Percentiles rank a stretch among this genome's conserved stretches.
Conservation (phyloP, 2,329 filamentous ascomycete species). For the Xylogone sp. region DNA sequence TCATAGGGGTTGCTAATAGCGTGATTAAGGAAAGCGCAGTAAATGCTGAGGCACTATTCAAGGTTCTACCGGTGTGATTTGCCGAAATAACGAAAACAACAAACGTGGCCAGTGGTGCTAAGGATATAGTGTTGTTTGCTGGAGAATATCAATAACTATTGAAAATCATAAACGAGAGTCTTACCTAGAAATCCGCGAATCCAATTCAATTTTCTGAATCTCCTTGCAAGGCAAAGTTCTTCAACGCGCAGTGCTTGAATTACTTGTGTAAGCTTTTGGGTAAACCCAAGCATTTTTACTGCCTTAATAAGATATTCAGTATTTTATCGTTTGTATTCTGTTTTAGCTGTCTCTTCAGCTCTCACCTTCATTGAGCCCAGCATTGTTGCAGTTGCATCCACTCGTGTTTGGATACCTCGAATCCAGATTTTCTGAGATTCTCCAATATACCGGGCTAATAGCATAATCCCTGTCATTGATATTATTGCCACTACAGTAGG, state of each 20-base stretch:
- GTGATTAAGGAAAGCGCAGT: slow-evolving; percentile 38
- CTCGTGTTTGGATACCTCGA: slow-evolving; percentile 25
- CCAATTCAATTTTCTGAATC: slow-evolving; percentile 31
- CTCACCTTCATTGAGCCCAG: slow-evolving; percentile 26
- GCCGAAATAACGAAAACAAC: slow-evolving; percentile 31
- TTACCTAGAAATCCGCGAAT: slow-evolving; percentile 16
- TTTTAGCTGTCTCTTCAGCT: too few species aligned
- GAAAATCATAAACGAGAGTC: background rate
- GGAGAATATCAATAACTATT: background rate
- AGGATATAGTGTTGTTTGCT: slow-evolving; percentile 19
- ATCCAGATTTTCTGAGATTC: slow-evolving; percentile 27
- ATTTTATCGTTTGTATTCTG: background rate
- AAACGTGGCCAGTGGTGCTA: slow-evolving; percentile 37
- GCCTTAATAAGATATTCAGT: slow-evolving; percentile 9
- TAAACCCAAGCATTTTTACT: slow-evolving; percentile 31
- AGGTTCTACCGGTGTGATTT: slow-evolving; percentile 21
- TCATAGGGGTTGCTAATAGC: slow-evolving; percentile 35
- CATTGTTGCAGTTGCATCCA: slow-evolving; percentile 24
- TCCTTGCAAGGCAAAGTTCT: slow-evolving; percentile 35
- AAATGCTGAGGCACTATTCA: slow-evolving; percentile 31
- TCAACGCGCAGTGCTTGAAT: slow-evolving; percentile 32
- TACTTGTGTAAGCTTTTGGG: slow-evolving; percentile 26
- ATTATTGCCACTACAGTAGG: slow-evolving; percentile 17
- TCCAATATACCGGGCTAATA: slow-evolving; percentile 18
- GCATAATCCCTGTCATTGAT: slow-evolving; percentile 21